Conservation (phyloP, 2,329 filamentous ascomycete species). For the Penicillium sp. region DNA sequence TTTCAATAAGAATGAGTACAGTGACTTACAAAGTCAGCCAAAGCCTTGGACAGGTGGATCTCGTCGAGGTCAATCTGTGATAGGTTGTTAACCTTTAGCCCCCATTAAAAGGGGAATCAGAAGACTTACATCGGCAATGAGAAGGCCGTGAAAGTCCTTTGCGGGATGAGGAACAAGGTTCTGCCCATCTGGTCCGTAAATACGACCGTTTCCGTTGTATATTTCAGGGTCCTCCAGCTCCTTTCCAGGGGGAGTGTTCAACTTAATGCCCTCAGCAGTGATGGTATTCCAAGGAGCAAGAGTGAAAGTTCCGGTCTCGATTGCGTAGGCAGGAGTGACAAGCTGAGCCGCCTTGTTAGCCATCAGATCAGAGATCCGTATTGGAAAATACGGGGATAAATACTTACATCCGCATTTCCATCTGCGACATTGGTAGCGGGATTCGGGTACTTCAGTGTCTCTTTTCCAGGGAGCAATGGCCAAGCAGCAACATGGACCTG, state of each 20-base stretch:
- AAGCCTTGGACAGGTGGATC: conserved; percentile 53
- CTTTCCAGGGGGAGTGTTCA: conserved; percentile 51
- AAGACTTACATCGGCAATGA: conserved; percentile 45
- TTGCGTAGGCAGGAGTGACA: conserved; percentile 58
- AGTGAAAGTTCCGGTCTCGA: conserved; percentile 57
- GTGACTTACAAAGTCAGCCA: conserved; percentile 53
- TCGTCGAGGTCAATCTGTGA: conserved; percentile 48
- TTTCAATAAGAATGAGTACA: too few relatives aligned
- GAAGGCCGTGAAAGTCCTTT: conserved; percentile 57
- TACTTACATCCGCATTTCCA: conserved; percentile 46
- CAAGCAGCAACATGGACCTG: conserved; percentile 52
- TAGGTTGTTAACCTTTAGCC: not conserved
- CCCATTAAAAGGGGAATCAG: not conserved
- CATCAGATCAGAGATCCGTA: conserved; percentile 2
- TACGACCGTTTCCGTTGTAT: conserved; percentile 55
- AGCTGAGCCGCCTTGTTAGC: conserved; percentile 31
- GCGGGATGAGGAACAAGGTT: conserved; percentile 48
- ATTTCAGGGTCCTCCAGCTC: conserved; percentile 48
- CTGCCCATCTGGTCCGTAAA: conserved; percentile 56
- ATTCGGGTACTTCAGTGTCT: conserved; percentile 51
- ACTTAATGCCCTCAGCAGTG: conserved; percentile 52
- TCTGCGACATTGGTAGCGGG: conserved; percentile 56
- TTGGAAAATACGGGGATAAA: too few relatives aligned
- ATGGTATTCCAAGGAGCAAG: conserved; percentile 57
- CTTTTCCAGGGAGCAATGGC: conserved; percentile 52